Evolutionary conservation across 2,329 filamentous ascomycete species (phyloP), one percentile per base, ranked within the genome.

Genomic region (Beauveria scarabaeidicola): DNA sequence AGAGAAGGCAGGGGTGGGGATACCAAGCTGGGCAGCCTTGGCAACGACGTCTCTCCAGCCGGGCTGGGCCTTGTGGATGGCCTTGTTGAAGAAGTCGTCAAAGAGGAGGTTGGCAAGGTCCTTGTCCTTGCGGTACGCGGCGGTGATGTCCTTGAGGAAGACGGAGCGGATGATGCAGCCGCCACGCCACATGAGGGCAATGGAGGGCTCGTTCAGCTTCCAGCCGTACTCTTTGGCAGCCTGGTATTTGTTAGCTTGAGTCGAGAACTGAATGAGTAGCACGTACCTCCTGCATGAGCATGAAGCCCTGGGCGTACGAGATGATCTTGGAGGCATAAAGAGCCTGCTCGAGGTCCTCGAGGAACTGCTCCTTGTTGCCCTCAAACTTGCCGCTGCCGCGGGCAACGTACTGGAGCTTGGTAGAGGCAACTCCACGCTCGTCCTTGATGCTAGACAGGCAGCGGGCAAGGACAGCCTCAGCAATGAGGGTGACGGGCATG

Each of bases 181-280:
- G 81, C 94, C 94, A 76, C 94, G 91, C 94, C 94, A 99, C 94
- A 99, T 99, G 74, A 99, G 89, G 69, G 94, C 94, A 72, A 99
- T 99, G 70, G 95, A 96, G 66, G 94, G 94, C 89, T 97, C 97
- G 89, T 99, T 97, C 69, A 99, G 88, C 85, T 97, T 97, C 94
- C 94, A 99, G 69, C 79, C 78, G 81, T 95, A 99, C 77, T 97
- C 90, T 78, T 88, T 91, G 77, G 93, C 94, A 69, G 94, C 93
- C 90, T 94, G 68, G 61, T 1, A 38, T 25, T 15, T 47, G 25
- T 61, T 51, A 58, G 51, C 29, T 25, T 17, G 21, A 27, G 25
- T 11, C 9, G 6, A 25, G 13, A 11, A 15, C 21, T 9, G 3
- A 19, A 11, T 10, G 21, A 29, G 23, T 41, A 3, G 25, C 25